phyloP scores from a whole-genome alignment of 805 yeast species.

The Scheffersomyces stipitis region DNA sequence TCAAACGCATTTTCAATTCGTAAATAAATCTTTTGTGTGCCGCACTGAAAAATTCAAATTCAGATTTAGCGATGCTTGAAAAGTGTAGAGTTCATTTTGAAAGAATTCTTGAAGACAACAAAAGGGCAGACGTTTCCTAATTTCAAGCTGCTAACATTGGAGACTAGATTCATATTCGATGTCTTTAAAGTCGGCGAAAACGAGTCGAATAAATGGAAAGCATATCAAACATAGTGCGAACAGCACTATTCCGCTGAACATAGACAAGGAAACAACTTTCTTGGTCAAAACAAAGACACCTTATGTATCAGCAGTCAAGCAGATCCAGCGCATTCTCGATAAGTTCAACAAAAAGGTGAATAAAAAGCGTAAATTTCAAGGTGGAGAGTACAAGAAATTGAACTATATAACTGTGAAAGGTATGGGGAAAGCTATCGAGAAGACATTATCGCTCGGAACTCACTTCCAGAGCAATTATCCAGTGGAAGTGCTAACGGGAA shows the following conservation, averaged over 20 bases:
- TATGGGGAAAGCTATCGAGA: constrained; percentile 69
- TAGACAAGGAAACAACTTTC: constrained; percentile 48
- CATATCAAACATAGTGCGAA: constrained; percentile 58
- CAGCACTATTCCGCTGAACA: constrained; percentile 35
- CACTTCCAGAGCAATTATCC: constrained; percentile 53
- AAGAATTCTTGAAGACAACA: no score
- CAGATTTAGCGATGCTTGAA: no score
- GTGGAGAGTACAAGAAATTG: constrained; percentile 37
- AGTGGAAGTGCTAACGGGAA: constrained; percentile 63
- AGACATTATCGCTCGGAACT: constrained; percentile 60
- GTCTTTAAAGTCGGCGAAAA: constrained; percentile 1
- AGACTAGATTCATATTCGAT: constrained; percentile 2
- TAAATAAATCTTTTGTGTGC: no score
- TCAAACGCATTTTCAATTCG: no score
- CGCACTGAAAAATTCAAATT: no score
- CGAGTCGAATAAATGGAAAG: constrained; percentile 27
- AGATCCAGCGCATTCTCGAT: constrained; percentile 53
- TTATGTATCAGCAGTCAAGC: constrained; percentile 68
- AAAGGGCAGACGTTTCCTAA: no score
- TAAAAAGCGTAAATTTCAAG: constrained; percentile 23
- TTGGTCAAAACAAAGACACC: constrained; percentile 69
- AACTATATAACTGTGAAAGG: constrained; percentile 61
- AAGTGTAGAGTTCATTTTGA: no score
- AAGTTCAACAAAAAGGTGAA: constrained; percentile 31
- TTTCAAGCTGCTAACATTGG: no score